These are phyloP conservation scores for Casaregolazyma lundiana DNA, from an alignment of 1,139 yeast species.

Conservation along the genomic window DNA sequence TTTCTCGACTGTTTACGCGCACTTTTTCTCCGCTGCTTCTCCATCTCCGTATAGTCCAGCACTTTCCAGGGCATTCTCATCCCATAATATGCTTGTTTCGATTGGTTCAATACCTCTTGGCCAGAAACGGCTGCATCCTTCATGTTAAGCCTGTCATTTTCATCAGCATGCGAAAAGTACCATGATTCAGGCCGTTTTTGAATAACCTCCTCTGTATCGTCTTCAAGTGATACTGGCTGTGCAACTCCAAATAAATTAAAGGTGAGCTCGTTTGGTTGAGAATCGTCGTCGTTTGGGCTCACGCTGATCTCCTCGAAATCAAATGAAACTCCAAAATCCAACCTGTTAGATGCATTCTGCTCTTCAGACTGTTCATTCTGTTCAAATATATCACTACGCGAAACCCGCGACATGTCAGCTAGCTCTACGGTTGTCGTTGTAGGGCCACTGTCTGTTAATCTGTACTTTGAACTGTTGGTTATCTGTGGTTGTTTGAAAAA, in stretches of 20 bases:
- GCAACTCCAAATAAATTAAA: constrained; percentile 22
- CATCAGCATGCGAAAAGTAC: constrained; percentile 20
- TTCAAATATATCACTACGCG: constrained; percentile 4
- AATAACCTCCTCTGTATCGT: constrained; percentile 10
- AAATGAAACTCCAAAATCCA: constrained; percentile 10
- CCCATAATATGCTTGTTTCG: constrained; percentile 18
- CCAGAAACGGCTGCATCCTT: constrained; percentile 25
- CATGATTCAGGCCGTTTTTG: constrained; percentile 26
- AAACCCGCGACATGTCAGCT: background rate
- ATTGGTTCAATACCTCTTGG: constrained; percentile 15
- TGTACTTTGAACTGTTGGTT: too few species aligned
- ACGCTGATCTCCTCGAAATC: constrained; percentile 25
- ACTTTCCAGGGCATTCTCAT: constrained; percentile 24
- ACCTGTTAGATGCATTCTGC: background rate
- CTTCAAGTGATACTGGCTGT: constrained; percentile 14
- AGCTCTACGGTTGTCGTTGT: background rate
- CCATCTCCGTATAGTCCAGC: constrained; percentile 26
- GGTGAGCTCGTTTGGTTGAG: constrained; percentile 16
- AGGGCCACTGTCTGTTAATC: too few species aligned
- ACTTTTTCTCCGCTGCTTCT: constrained; percentile 22
- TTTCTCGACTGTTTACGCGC: constrained; percentile 17
- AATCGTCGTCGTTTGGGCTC: background rate
- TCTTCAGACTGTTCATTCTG: constrained; percentile 12
- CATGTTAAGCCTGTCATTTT: constrained; percentile 12
- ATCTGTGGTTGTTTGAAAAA: background rate